These are phyloP conservation scores for Fusarium musae DNA, from an alignment of 2,329 filamentous ascomycete species.

Conservation along the genomic window DNA sequence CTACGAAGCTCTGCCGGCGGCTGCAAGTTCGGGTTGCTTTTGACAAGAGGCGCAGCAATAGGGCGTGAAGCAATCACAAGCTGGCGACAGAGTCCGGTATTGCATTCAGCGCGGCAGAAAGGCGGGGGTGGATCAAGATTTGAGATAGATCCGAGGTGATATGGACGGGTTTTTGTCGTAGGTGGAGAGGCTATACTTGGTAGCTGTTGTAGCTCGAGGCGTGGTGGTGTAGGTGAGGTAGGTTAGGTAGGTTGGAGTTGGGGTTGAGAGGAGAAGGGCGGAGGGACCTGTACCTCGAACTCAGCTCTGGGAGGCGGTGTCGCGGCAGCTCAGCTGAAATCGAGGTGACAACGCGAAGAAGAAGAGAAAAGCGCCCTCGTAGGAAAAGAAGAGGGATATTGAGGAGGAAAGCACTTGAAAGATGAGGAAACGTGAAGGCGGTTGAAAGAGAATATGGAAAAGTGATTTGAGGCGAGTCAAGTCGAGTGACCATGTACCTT, in stretches of 20 bases:
- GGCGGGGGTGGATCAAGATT: constrained; percentile 31
- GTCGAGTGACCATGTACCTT: background rate
- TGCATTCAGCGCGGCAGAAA: constrained; percentile 14
- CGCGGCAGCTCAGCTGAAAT: background rate
- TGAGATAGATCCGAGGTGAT: constrained; percentile 20
- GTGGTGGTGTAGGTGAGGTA: background rate
- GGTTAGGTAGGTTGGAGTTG: background rate
- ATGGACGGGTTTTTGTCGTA: constrained; percentile 11
- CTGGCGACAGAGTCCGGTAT: constrained; percentile 6
- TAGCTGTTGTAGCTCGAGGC: constrained; percentile 22
- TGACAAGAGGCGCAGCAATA: constrained; percentile 25
- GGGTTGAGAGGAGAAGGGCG: constrained; percentile 3
- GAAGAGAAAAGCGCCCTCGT: background rate
- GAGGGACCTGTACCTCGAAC: constrained; percentile 1
- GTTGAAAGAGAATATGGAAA: constrained; percentile 22
- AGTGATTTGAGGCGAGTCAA: constrained; percentile 2
- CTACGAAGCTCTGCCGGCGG: constrained; percentile 21
- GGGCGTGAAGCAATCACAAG: constrained; percentile 17
- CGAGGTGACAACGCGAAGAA: background rate
- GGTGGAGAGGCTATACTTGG: constrained; percentile 20
- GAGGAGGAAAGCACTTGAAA: constrained; percentile 3
- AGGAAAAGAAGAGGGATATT: background rate
- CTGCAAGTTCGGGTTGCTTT: constrained; percentile 8
- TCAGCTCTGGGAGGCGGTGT: background rate
- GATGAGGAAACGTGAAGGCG: constrained; percentile 20